Evolutionary conservation across 106 monocot genomes (phyloP).

Genomic region (Acorus gramineus): DNA sequence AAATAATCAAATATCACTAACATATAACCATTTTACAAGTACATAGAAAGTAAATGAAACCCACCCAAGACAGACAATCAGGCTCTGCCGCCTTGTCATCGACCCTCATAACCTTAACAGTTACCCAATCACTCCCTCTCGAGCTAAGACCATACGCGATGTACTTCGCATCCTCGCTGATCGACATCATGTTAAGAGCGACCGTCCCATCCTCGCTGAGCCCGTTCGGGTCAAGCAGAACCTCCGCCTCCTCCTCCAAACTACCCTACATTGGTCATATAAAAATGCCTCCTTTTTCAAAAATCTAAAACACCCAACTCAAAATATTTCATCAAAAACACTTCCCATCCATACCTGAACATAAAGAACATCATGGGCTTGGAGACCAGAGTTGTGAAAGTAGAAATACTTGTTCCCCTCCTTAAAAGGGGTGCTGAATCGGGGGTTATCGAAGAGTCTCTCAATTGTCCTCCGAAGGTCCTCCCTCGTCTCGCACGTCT

Average conservation of each 20-base stretch:
- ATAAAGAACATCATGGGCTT: too few species aligned
- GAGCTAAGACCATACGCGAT: constrained; percentile 75
- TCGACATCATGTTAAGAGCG: constrained; percentile 28
- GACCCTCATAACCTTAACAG: constrained; percentile 68
- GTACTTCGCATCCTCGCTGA: constrained; percentile 65
- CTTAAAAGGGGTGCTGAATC: too few species aligned
- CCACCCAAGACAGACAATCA: constrained; percentile 79
- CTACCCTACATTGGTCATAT: constrained; percentile 24
- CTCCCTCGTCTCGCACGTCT: too few species aligned
- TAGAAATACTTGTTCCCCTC: too few species aligned
- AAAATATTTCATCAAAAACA: too few species aligned
- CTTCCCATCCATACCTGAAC: too few species aligned
- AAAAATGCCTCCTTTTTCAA: too few species aligned
- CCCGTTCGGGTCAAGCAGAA: constrained; percentile 73
- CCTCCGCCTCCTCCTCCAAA: constrained; percentile 49
- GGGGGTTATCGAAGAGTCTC: too few species aligned
- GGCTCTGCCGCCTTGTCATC: constrained; percentile 39
- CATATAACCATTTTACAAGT: neutral
- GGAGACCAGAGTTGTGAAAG: too few species aligned
- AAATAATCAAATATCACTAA: neutral
- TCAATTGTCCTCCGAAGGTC: too few species aligned
- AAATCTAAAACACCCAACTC: too few species aligned
- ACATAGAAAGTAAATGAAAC: neutral
- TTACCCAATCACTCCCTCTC: constrained; percentile 93
- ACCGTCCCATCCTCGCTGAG: constrained; percentile 81